These are phyloP conservation scores for Dioszegia hungarica DNA, from an alignment of 768 basidiomycete species.

Conservation along the genomic window DNA sequence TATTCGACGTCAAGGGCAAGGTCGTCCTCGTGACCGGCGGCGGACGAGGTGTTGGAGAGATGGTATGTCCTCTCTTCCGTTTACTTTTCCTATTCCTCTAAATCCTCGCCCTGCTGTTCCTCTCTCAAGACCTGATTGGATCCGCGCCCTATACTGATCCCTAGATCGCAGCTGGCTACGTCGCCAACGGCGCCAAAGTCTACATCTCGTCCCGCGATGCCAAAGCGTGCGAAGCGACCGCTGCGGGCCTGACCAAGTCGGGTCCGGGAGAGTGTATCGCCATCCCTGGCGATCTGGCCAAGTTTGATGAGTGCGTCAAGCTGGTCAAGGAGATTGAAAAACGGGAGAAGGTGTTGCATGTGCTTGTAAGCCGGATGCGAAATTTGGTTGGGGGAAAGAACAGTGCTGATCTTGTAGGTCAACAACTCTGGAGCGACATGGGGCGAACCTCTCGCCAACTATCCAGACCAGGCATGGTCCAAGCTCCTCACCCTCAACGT, in stretches of 20 bases:
- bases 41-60: slow-evolving; percentile 63
- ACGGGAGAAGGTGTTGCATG: slow-evolving; percentile 57
- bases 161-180: slow-evolving; percentile 63
- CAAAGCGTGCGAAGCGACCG: slow-evolving; percentile 56
- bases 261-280: slow-evolving; percentile 59
- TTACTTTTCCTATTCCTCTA: not conserved
- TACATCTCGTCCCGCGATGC: slow-evolving; percentile 62
- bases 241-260: slow-evolving; percentile 55
- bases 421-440: slow-evolving; percentile 60
- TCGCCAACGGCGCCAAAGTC: slow-evolving; percentile 61
- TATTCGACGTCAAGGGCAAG: slow-evolving; percentile 55
- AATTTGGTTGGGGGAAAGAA: no score
- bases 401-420: slow-evolving; percentile 45
- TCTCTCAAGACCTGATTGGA: no score
- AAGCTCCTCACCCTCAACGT: slow-evolving; percentile 63
- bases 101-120: no score
- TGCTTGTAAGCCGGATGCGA: slow-evolving; percentile 30
- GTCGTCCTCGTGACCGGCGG: slow-evolving; percentile 64
- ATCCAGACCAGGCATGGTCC: slow-evolving; percentile 58
- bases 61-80: slow-evolving; percentile 50
- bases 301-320: slow-evolving; percentile 56
- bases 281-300: slow-evolving; percentile 58
- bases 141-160: no score
- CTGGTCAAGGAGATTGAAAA: slow-evolving; percentile 56
- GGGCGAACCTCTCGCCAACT: slow-evolving; percentile 45